Conservation (phyloP, 495 filamentous ascomycete species). For the Aspergillus funiculosus region DNA sequence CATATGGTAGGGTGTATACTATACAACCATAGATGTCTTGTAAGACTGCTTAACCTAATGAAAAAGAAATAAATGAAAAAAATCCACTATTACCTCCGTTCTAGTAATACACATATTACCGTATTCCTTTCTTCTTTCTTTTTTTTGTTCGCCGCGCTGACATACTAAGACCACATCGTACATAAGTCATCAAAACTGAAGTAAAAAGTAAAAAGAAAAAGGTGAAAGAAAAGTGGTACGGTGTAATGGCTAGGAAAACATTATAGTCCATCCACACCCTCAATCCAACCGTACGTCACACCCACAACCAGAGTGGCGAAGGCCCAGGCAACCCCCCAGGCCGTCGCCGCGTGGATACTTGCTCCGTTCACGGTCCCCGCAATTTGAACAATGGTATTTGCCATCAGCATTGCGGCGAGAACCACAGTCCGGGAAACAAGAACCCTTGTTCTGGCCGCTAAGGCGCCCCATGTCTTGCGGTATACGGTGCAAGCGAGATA, state of each 20-base stretch:
- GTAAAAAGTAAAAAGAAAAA: slow-evolving; percentile 2
- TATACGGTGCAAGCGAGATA: slow-evolving; percentile 52
- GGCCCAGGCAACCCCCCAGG: slow-evolving; percentile 68
- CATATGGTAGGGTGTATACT: no score
- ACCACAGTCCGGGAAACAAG: slow-evolving; percentile 57
- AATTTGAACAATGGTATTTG: slow-evolving; percentile 61
- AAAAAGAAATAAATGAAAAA: no score
- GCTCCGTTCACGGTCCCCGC: slow-evolving; percentile 59
- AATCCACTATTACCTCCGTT: no score
- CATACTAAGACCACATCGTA: no score
- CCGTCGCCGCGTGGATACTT: slow-evolving; percentile 58
- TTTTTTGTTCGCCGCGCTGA: no score
- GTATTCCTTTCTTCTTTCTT: no score
- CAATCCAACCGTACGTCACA: slow-evolving; percentile 54
- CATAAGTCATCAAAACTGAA: no score
- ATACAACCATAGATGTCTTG: no score
- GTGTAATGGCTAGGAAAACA: slow-evolving; percentile 1
- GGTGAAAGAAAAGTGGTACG: slow-evolving; percentile 2
- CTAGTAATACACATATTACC: no score
- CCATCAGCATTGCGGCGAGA: slow-evolving; percentile 49
- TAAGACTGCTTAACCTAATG: no score
- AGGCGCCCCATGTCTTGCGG: slow-evolving; percentile 45
- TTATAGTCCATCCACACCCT: slow-evolving; percentile 44
- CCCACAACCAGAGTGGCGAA: slow-evolving; percentile 54
- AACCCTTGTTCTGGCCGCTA: slow-evolving; percentile 57